Conservation (phyloP, 164 flowering plant species). For the Vitis amurensis region DNA sequence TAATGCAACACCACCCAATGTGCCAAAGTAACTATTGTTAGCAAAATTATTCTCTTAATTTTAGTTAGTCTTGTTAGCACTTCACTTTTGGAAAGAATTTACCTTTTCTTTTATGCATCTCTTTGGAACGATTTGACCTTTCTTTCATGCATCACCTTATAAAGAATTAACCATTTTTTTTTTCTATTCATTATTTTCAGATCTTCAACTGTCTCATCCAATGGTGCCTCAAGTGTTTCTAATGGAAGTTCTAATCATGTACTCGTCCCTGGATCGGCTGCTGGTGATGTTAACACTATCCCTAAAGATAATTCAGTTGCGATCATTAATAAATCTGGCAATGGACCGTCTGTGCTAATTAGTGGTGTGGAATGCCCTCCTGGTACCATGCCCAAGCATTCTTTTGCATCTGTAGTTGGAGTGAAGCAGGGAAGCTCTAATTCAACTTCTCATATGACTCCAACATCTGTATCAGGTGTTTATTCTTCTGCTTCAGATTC, state of each 20-base stretch:
- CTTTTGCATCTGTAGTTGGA: constrained; percentile 1
- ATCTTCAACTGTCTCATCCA: constrained; percentile 10
- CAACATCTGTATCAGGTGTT: constrained; percentile 17
- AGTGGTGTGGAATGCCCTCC: not conserved
- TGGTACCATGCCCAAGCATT: not conserved
- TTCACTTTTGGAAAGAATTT: not conserved
- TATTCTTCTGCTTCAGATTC: constrained; percentile 34
- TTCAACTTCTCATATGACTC: not conserved
- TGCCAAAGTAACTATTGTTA: constrained; percentile 25
- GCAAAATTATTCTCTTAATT: not conserved
- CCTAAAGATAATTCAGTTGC: constrained; percentile 3
- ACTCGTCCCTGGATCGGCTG: not conserved
- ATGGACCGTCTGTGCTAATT: not conserved
- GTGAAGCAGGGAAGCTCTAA: constrained; percentile 12
- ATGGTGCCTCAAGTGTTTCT: constrained; percentile 18
- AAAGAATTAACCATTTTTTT: not conserved
- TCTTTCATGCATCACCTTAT: not conserved
- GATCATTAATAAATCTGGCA: constrained; percentile 4
- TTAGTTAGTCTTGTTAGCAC: too few species aligned
- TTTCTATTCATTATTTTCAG: constrained; percentile 18
- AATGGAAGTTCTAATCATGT: constrained; percentile 23
- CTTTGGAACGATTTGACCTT: not conserved
- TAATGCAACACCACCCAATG: constrained; percentile 4
- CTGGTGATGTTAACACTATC: not conserved
- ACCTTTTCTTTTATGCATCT: not conserved